phyloP scores from a whole-genome alignment of 2,329 filamentous ascomycete species.

The Phialocephala subalpina region DNA sequence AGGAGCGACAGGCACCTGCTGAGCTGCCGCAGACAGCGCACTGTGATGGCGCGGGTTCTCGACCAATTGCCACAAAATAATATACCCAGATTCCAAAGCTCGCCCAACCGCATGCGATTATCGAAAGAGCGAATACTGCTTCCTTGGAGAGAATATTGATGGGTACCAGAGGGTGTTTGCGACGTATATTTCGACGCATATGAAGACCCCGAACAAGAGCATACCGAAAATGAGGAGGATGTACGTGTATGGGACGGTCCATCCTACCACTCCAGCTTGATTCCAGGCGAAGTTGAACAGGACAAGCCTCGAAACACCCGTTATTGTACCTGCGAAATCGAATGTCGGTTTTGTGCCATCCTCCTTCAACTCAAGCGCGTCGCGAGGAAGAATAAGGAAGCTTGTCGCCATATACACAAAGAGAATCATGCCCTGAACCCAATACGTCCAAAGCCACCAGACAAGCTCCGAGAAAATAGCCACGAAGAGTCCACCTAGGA shows the following conservation, averaged over 20 bases:
- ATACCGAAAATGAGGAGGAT: conserved; percentile 51
- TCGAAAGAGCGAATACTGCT: conserved; percentile 22
- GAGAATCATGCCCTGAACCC: conserved; percentile 50
- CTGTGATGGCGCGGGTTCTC: conserved; percentile 35
- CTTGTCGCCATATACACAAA: conserved; percentile 45
- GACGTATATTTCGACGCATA: conserved; percentile 55
- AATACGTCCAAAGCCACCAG: conserved; percentile 60
- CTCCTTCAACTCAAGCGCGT: conserved; percentile 33
- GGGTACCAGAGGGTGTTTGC: conserved; percentile 63
- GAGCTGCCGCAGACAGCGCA: conserved; percentile 39
- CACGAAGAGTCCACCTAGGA: conserved; percentile 49
- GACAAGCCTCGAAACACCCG: conserved; percentile 57
- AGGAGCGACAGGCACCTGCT: conserved; percentile 35
- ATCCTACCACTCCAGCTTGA: conserved; percentile 30
- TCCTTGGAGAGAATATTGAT: conserved; percentile 48
- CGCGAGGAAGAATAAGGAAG: conserved; percentile 48
- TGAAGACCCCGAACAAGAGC: conserved; percentile 60
- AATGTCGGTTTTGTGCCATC: conserved; percentile 33
- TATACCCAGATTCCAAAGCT: conserved; percentile 29
- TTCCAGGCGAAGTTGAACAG: conserved; percentile 64
- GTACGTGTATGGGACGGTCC: conserved; percentile 31
- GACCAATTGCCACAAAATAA: conserved; percentile 24
- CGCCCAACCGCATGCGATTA: conserved; percentile 23
- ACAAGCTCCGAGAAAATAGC: conserved; percentile 48
- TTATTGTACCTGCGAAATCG: conserved; percentile 52